Evolutionary conservation across 2,329 filamentous ascomycete species (phyloP).

Genomic region (Fusarium sp.): DNA sequence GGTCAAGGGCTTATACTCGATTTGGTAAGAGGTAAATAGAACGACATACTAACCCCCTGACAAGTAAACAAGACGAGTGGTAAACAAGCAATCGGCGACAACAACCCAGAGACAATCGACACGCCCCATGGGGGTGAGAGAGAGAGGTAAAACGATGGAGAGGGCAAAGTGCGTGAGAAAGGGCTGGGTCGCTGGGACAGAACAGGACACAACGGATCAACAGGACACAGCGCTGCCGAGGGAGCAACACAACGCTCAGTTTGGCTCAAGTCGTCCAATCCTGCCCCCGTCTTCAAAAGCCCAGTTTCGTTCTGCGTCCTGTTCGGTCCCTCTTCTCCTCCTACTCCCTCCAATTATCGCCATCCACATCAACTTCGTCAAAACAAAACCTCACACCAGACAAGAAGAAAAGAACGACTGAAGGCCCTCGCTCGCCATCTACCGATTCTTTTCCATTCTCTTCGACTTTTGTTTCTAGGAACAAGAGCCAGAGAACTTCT

Average conservation of each 20-base stretch:
- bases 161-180: constrained; percentile 8
- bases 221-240: constrained; percentile 32
- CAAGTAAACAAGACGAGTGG: constrained; percentile 42
- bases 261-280: constrained; percentile 41
- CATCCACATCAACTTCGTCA: constrained; percentile 46
- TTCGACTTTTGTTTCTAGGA: constrained; percentile 64
- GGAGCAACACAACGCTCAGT: constrained; percentile 29
- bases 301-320: constrained; percentile 46
- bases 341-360: constrained; percentile 51
- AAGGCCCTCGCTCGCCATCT: constrained; percentile 47
- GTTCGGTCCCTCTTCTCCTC: constrained; percentile 41
- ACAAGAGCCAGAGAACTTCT: constrained; percentile 74
- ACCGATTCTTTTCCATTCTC: constrained; percentile 48
- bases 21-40: constrained; percentile 39
- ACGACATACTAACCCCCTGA: constrained; percentile 18
- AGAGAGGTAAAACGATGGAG: constrained; percentile 16
- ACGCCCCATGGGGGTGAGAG: constrained; percentile 35
- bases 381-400: constrained; percentile 41
- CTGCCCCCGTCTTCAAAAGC: constrained; percentile 53
- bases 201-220: constrained; percentile 29
- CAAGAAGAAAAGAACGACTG: constrained; percentile 49
- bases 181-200: constrained; percentile 27
- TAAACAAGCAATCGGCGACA: constrained; percentile 21
- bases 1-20: constrained; percentile 21
- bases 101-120: constrained; percentile 34